Evolutionary conservation across 1,284 basidiomycete species (phyloP), one percentile per base, ranked within the genome.

Genomic region (Cutaneotrichosporon curvatum): DNA sequence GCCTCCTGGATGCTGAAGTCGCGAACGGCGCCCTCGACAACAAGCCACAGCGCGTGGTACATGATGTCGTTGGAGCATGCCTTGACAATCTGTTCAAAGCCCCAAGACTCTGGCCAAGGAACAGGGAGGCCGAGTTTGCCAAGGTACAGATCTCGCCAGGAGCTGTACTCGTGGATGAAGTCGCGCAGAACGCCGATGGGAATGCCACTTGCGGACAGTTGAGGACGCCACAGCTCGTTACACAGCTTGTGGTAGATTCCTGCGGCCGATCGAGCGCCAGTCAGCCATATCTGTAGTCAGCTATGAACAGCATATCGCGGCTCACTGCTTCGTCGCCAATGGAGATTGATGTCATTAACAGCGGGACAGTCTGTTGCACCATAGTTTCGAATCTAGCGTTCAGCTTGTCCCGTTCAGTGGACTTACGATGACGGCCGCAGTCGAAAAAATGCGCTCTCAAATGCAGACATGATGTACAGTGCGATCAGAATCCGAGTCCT

Each of bases 71-170:
- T 86, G 16, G 84, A 82, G 59, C 80, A 82, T 3, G 82, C 80
- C 30, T 78, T 79, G 22, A 85, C 80, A 2, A 81, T 88, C 37
- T 84, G 83, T 30, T 89, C 81, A 61, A 94, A 95, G 61, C 90
- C 87, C 89, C 90, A 92, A 50, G 83, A 79, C 2, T 80, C 78
- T 42, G 84, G 82, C 70, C 87, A 86, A 61, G 84, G 82, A 46
- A 78, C 80, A 2, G 89, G 89, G 21, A 92, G 85, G 15, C 89
- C 88, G 18, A 92, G 85, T 43, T 78, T 77, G 30, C 77, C 76
- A 18, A 94, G 78, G 61, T 84, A 84, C 32, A 81, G 74, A 21
- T 83, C 81, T 44, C 84, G 77, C 89, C 89, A 95, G 39, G 80
- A 75, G 44, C 76, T 74, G 22, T 88, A 76, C n/a, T 78, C 72